Percentiles rank a stretch among this genome's conserved stretches.
These are phyloP conservation scores for Biscogniauxia marginata DNA, from an alignment of 2,329 filamentous ascomycete genomes.

Conservation along the genomic window DNA sequence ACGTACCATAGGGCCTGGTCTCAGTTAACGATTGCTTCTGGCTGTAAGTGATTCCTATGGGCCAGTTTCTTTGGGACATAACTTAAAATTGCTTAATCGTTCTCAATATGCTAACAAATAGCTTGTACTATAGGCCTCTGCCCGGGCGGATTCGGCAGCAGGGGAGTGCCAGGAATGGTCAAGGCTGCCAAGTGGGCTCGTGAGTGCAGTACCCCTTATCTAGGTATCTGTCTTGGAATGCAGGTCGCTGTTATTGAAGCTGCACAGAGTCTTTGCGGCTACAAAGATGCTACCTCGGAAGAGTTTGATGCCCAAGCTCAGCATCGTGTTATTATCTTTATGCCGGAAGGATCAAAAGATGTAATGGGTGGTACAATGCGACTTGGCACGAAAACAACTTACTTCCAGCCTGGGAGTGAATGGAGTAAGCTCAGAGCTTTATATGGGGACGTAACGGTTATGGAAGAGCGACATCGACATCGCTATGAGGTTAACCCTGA, in stretches of 20 bases:
- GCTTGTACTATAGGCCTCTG: neutral
- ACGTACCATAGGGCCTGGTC: slow-evolving; percentile 87
- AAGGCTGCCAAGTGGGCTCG: slow-evolving; percentile 83
- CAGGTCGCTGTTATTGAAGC: slow-evolving; percentile 91
- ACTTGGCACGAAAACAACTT: slow-evolving; percentile 69
- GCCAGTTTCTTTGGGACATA: neutral
- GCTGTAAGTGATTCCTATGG: neutral
- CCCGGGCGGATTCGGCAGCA: slow-evolving; percentile 73
- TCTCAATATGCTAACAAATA: slow-evolving; percentile 30
- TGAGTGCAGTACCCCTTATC: slow-evolving; percentile 74
- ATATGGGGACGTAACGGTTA: slow-evolving; percentile 59
- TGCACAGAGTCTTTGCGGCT: slow-evolving; percentile 71
- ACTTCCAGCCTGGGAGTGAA: slow-evolving; percentile 73
- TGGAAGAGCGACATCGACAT: slow-evolving; percentile 79
- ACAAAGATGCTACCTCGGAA: slow-evolving; percentile 55
- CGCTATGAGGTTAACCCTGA: slow-evolving; percentile 88
- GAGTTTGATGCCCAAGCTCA: slow-evolving; percentile 56
- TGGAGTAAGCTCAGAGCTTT: slow-evolving; percentile 76
- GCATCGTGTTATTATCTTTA: slow-evolving; percentile 78
- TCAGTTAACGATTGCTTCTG: slow-evolving; percentile 63
- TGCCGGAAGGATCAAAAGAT: slow-evolving; percentile 70
- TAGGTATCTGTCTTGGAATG: slow-evolving; percentile 91
- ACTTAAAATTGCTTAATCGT: no score
- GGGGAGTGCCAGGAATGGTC: slow-evolving; percentile 91
- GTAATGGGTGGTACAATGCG: slow-evolving; percentile 86